Base-by-base conservation (phyloP, 2,329 filamentous ascomycete genomes). In the Periconia sp. region DNA sequence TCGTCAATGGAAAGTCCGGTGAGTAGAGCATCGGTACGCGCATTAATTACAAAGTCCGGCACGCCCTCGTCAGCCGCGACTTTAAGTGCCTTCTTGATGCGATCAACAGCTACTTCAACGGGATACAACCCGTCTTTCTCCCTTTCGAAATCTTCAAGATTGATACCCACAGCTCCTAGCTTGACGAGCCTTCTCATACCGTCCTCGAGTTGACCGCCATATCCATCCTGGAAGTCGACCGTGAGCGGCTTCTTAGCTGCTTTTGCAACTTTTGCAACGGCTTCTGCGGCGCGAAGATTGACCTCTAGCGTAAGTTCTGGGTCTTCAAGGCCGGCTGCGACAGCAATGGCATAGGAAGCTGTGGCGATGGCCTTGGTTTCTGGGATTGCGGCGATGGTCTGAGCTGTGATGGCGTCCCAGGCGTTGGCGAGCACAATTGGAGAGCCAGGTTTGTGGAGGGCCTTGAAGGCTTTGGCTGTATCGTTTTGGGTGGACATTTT, bases 201-300 rank as follows among this genome's bases (percentile, higher is more conserved):
- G 4, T 75, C 70, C 4, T 68, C 73, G 2, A 82, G 70, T 15
- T 73, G 63, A 2, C 76, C 77, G 5, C 54, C 61, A 48, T 84
- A 86, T 0, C 82, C 83, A 53, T 86, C 82, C 60, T 85, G 81
- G 2, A 85, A 59, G 54, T 86, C 83, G 4, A 78, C 79, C 0
- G 77, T 80, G 1, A 86, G 60, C 0, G 81, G 79, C 2, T 79
- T 66, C 5, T 69, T 64, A 25, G 70, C 64, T 10, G 66, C 54
- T 9, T 57, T 58, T 10, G 73, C 73, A 4, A 78, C 60, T 2
- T 68, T 62, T 0, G 75, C 74, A 42, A 85, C 73, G 9, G 63
- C 63, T 4, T 61, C 50, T 24, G 80, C 69, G 9, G 74, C 74
- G 1, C 68, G 62, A 23, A 85, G 65, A 50, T 84, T 84, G 24